These are phyloP conservation scores for Candida sanyaensis DNA, from an alignment of 1,139 yeast genomes.

Conservation along the genomic window DNA sequence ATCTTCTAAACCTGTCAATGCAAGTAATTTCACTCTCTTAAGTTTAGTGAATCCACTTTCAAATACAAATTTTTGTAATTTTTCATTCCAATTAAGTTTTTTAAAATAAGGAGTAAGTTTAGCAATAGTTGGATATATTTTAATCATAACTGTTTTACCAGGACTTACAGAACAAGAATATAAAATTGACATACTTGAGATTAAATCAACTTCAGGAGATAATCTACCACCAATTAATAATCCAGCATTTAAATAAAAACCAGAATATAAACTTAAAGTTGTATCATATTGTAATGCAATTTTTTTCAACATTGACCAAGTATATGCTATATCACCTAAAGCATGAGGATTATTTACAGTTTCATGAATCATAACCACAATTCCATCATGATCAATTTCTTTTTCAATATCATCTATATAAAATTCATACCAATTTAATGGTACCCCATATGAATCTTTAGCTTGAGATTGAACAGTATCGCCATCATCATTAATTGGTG, in stretches of 20 bases:
- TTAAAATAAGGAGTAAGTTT: conserved; percentile 9
- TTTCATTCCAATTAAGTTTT: conserved; percentile 11
- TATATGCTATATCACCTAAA: conserved; percentile 11
- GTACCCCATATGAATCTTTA: conserved; percentile 3
- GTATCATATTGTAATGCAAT: conserved; percentile 8
- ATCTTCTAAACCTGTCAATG: conserved; percentile 16
- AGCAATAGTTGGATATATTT: conserved; percentile 11
- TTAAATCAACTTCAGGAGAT: conserved; percentile 12
- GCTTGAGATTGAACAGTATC: not conserved
- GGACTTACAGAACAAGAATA: conserved; percentile 13
- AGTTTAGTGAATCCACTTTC: not conserved
- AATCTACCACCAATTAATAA: conserved; percentile 10
- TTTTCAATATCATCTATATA: conserved; percentile 3
- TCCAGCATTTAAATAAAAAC: conserved; percentile 8
- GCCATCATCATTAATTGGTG: conserved; percentile 1
- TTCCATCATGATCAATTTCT: conserved; percentile 7
- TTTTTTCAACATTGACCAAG: conserved; percentile 7
- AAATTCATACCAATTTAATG: conserved; percentile 14
- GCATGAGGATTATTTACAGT: conserved; percentile 8
- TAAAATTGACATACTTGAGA: conserved; percentile 5
- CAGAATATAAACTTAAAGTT: conserved; percentile 7
- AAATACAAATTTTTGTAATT: conserved; percentile 10
- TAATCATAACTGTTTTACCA: conserved; percentile 11
- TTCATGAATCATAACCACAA: conserved; percentile 10
- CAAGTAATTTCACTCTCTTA: conserved; percentile 8